phyloP scores from a whole-genome alignment of 352 stramenopile genomes.

The Pythium brachiatum region DNA sequence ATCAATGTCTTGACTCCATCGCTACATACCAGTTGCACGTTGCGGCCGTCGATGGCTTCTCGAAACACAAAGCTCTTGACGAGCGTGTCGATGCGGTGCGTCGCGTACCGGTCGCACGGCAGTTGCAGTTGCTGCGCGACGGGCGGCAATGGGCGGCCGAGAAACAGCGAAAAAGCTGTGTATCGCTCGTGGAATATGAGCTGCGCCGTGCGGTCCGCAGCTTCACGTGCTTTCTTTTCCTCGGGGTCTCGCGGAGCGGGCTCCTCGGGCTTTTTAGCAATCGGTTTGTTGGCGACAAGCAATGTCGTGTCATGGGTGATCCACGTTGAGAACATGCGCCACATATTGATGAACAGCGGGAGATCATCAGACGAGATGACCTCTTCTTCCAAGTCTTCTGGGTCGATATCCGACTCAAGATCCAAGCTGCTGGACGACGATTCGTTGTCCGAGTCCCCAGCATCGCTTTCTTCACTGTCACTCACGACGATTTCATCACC shows the following conservation, averaged over 20 bases:
- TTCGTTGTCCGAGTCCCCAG: conserved; percentile 36
- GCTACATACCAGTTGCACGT: conserved; percentile 50
- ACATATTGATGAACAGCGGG: conserved; percentile 68
- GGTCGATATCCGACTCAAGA: conserved; percentile 56
- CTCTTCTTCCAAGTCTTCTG: conserved; percentile 70
- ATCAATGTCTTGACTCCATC: neutral
- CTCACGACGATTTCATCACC: conserved; percentile 61
- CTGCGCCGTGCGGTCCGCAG: conserved; percentile 37
- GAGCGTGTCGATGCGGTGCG: conserved; percentile 54
- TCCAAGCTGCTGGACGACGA: conserved; percentile 58
- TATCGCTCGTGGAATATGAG: conserved; percentile 59
- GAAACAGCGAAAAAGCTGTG: conserved; percentile 65
- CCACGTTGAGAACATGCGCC: conserved; percentile 66
- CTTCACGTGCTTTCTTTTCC: conserved; percentile 40
- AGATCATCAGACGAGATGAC: conserved; percentile 67
- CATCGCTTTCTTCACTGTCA: conserved; percentile 66
- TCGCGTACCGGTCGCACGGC: conserved; percentile 46
- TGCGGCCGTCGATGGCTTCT: conserved; percentile 63
- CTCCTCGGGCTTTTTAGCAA: conserved; percentile 21
- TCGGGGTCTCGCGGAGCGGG: conserved; percentile 23
- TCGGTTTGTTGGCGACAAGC: conserved; percentile 38
- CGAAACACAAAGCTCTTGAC: conserved; percentile 56
- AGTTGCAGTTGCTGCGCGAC: conserved; percentile 52
- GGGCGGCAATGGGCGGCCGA: conserved; percentile 49
- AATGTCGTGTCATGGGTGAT: conserved; percentile 71